These are phyloP conservation scores for Coemansia sp. DNA, from an alignment of 192 early-diverging fungal species.

Conservation along the genomic window DNA sequence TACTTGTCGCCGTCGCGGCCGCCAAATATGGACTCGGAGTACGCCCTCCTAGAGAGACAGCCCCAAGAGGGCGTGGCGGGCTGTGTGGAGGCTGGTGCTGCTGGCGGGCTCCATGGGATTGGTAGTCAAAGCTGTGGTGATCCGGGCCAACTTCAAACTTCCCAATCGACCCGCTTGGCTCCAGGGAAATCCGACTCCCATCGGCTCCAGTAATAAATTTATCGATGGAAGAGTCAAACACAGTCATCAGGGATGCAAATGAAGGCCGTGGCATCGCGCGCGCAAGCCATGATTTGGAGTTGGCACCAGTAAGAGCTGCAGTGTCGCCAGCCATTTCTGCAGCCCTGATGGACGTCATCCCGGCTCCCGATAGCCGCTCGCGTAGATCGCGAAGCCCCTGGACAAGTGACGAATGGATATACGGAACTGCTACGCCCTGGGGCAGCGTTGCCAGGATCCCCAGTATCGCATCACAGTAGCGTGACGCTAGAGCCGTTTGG, in stretches of 20 bases:
- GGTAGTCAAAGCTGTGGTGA: conserved; percentile 16
- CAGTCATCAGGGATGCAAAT: conserved; percentile 57
- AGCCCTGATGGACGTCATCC: conserved; percentile 41
- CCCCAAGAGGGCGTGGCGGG: conserved; percentile 24
- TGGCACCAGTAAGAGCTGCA: conserved; percentile 39
- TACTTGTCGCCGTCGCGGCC: conserved; percentile 1
- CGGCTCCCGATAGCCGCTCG: conserved; percentile 61
- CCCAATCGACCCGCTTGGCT: conserved; percentile 20
- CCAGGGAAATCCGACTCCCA: conserved; percentile 30
- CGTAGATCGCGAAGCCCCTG: conserved; percentile 74
- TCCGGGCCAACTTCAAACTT: conserved; percentile 41
- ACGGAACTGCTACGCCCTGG: conserved; percentile 70
- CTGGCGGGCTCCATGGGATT: conserved; percentile 1
- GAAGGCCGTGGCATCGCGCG: conserved; percentile 56
- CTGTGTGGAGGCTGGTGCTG: neutral
- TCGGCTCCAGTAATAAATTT: conserved; percentile 67
- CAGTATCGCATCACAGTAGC: conserved; percentile 80
- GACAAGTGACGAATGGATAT: conserved; percentile 72
- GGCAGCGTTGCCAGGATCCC: conserved; percentile 70
- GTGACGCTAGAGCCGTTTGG: conserved; percentile 66
- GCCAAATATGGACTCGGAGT: conserved; percentile 17
- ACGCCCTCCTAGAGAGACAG: conserved; percentile 12
- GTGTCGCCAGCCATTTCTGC: conserved; percentile 39
- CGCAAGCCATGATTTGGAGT: conserved; percentile 57
- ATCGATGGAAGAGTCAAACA: conserved; percentile 64